Evolutionary conservation across 495 filamentous ascomycete genomes (phyloP).

Genomic region (Stereocaulon alpinum): DNA sequence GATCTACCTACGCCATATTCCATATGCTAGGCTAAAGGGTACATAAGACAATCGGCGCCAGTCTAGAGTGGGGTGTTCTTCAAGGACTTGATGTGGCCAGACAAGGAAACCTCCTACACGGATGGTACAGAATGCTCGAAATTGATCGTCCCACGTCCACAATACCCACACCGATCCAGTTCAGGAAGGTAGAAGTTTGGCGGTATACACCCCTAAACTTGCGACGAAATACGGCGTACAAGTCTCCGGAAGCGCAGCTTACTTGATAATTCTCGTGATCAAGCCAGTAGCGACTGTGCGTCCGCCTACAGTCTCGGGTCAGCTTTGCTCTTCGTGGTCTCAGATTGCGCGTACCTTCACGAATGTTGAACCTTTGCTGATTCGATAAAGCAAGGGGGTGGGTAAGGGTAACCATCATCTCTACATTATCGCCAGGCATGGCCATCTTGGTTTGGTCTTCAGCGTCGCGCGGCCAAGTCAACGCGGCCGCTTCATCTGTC

Average conservation of each 20-base stretch:
- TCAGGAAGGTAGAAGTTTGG: too few species aligned
- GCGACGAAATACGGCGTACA: background rate
- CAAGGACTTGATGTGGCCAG: background rate
- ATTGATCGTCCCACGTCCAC: background rate
- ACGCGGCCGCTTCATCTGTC: slow-evolving; percentile 64
- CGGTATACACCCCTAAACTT: too few species aligned
- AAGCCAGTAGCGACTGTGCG: slow-evolving; percentile 87
- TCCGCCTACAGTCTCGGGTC: slow-evolving; percentile 38
- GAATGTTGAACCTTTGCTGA: slow-evolving; percentile 90
- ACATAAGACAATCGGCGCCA: background rate
- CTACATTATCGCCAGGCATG: slow-evolving; percentile 97
- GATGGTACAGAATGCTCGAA: background rate
- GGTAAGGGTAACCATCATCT: slow-evolving; percentile 78
- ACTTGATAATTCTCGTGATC: slow-evolving; percentile 64
- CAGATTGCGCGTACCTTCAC: slow-evolving; percentile 47
- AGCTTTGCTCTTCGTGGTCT: background rate
- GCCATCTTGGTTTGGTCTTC: slow-evolving; percentile 64
- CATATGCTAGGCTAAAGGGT: slow-evolving; percentile 4
- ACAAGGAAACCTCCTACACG: slow-evolving; percentile 6
- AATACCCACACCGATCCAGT: too few species aligned
- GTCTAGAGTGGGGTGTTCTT: slow-evolving; percentile 6
- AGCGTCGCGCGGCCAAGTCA: slow-evolving; percentile 72
- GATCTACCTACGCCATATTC: background rate
- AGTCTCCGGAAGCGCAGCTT: background rate
- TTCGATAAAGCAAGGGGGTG: slow-evolving; percentile 74